phyloP scores from a whole-genome alignment of 1,139 yeast genomes.

The Sugiyamaella sp. region DNA sequence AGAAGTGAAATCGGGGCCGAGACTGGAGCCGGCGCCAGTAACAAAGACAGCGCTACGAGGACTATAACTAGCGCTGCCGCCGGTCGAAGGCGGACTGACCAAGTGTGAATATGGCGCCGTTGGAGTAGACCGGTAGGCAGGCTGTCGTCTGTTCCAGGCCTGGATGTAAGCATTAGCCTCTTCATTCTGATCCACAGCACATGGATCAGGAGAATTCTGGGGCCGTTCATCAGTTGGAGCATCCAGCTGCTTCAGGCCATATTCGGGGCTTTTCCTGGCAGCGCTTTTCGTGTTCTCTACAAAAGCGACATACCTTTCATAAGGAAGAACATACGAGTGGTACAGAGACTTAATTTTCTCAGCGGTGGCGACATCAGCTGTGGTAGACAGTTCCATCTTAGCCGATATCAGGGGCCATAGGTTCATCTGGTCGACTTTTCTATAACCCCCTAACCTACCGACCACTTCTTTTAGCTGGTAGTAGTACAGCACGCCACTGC shows the following conservation, averaged over 20 bases:
- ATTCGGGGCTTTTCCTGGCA: conserved; percentile 8
- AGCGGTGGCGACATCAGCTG: conserved; percentile 24
- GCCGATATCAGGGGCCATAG: conserved; percentile 37
- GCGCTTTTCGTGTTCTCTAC: conserved; percentile 10
- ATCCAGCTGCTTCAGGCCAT: no score
- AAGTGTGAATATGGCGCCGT: background rate
- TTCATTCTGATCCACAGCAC: background rate
- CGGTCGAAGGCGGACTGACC: conserved; percentile 7
- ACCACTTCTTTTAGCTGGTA: conserved; percentile 39
- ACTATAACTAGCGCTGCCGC: no score
- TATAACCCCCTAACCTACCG: conserved; percentile 38
- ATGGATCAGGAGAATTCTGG: background rate
- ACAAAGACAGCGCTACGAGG: no score
- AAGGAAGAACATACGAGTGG: conserved; percentile 38
- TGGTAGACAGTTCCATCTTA: conserved; percentile 26
- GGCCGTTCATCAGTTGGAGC: no score
- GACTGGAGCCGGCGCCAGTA: no score
- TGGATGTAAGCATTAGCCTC: background rate
- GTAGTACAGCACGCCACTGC: conserved; percentile 36
- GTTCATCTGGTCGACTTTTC: conserved; percentile 28
- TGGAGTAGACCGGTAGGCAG: background rate
- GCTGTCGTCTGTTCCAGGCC: background rate
- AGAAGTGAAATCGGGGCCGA: no score
- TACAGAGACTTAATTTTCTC: conserved; percentile 27
- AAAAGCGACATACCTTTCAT: conserved; percentile 35